Evolutionary conservation across 1,284 basidiomycete genomes (phyloP).

Genomic region (Rhizoctonia solani): DNA sequence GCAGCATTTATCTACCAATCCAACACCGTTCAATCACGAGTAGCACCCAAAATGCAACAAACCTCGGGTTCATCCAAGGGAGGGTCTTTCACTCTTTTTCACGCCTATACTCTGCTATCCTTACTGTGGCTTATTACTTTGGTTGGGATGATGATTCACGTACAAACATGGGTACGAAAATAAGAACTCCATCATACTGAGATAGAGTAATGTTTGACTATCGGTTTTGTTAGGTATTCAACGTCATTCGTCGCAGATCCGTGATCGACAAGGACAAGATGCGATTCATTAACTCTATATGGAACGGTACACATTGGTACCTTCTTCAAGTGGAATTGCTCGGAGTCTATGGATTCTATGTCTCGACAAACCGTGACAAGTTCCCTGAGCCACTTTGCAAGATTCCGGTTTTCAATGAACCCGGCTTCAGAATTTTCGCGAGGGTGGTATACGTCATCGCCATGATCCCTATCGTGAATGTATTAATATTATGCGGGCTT

Average conservation of each 20-base stretch:
- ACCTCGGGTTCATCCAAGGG: not conserved
- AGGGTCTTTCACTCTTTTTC: constrained; percentile 21
- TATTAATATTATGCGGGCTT: not conserved
- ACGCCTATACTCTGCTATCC: constrained; percentile 23
- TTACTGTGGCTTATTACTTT: constrained; percentile 29
- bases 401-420: constrained; percentile 8
- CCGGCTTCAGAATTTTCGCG: constrained; percentile 14
- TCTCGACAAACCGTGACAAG: constrained; percentile 20
- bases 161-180: constrained; percentile 28
- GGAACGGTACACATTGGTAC: constrained; percentile 33
- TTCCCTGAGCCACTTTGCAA: constrained; percentile 16
- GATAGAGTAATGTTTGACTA: not conserved
- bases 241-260: constrained; percentile 18
- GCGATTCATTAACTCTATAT: constrained; percentile 20
- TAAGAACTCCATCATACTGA: not conserved
- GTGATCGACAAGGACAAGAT: not conserved
- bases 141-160: constrained; percentile 24
- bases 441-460: constrained; percentile 25
- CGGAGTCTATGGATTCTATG: constrained; percentile 29
- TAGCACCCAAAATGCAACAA: not conserved
- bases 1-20: constrained; percentile 14
- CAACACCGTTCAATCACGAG: not conserved
- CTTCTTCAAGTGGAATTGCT: constrained; percentile 23
- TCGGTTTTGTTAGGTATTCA: constrained; percentile 13
- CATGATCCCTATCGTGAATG: constrained; percentile 24